Evolutionary conservation across 495 filamentous ascomycete genomes (phyloP).

Genomic region (Astrocystis sublimbata): DNA sequence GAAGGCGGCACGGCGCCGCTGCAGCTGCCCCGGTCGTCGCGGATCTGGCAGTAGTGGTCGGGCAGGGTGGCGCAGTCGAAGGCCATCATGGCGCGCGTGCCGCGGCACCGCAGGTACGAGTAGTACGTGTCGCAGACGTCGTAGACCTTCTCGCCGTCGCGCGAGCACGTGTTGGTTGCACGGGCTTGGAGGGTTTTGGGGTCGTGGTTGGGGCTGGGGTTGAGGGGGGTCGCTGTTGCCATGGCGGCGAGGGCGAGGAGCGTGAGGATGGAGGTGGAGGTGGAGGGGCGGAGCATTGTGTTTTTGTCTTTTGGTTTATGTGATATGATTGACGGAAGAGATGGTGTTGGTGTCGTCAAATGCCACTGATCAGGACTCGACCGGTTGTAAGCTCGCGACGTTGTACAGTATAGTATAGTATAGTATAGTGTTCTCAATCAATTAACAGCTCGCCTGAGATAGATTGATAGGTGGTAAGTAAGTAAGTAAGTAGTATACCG

Average conservation of each 20-base stretch:
- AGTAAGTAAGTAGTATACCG: too few relatives aligned
- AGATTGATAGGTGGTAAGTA: too few relatives aligned
- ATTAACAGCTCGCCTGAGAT: too few relatives aligned
- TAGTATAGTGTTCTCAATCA: too few relatives aligned
- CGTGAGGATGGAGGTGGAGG: not conserved
- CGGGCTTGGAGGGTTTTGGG: too few relatives aligned
- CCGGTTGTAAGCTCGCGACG: too few relatives aligned
- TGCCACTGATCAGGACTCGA: too few relatives aligned
- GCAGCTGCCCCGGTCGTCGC: conserved; percentile 10
- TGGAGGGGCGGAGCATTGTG: conserved; percentile 1
- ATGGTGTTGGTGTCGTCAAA: too few relatives aligned
- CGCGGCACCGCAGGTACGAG: conserved; percentile 15
- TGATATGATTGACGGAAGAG: not conserved
- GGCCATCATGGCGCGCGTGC: conserved; percentile 7
- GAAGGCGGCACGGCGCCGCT: conserved; percentile 2
- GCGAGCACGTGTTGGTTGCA: not conserved
- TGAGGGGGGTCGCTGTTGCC: too few relatives aligned
- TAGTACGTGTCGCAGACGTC: conserved; percentile 15
- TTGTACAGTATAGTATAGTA: too few relatives aligned
- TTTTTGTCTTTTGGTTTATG: too few relatives aligned
- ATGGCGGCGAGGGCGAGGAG: conserved; percentile 4
- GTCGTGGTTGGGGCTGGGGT: not conserved
- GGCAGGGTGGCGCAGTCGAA: conserved; percentile 10
- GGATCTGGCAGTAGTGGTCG: conserved; percentile 6
- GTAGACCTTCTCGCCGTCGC: not conserved